Evolutionary conservation across 768 basidiomycete genomes (phyloP).

Genomic region (Tricholoma furcatifolium): DNA sequence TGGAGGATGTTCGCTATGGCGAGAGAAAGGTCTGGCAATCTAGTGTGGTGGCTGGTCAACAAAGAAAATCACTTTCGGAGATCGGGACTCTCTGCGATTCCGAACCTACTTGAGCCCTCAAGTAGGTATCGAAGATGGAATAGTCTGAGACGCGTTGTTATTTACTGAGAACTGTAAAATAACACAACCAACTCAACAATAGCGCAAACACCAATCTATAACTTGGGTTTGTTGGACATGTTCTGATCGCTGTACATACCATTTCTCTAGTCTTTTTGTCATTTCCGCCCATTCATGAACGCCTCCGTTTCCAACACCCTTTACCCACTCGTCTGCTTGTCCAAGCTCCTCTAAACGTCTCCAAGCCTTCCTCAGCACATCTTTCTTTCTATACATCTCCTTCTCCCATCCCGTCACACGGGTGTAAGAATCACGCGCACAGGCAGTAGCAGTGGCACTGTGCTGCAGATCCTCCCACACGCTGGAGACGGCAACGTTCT

Average conservation of each 20-base stretch:
- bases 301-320: slow-evolving; percentile 59
- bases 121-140: too few relatives aligned
- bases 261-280: slow-evolving; percentile 31
- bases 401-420: slow-evolving; percentile 56
- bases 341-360: slow-evolving; percentile 51
- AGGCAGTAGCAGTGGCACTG: too few relatives aligned
- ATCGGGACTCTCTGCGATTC: too few relatives aligned
- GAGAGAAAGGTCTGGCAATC: too few relatives aligned
- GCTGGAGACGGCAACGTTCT: too few relatives aligned
- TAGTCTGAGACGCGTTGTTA: too few relatives aligned
- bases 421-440: slow-evolving; percentile 5
- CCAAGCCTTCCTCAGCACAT: slow-evolving; percentile 55
- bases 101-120: too few relatives aligned
- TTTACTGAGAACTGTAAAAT: too few relatives aligned
- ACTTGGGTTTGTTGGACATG: slow-evolving; percentile 9
- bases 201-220: slow-evolving; percentile 1
- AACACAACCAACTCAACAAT: neutral
- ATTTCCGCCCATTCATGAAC: slow-evolving; percentile 60
- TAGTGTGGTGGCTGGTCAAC: too few relatives aligned
- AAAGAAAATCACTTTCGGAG: too few relatives aligned
- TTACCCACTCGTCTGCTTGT: slow-evolving; percentile 58
- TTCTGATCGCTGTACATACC: slow-evolving; percentile 26
- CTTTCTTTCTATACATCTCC: slow-evolving; percentile 50
- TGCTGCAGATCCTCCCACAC: slow-evolving; percentile 4
- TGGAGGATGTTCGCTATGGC: neutral